phyloP scores from a whole-genome alignment of 495 filamentous ascomycete species.

The Talaromyces trachyspermus region DNA sequence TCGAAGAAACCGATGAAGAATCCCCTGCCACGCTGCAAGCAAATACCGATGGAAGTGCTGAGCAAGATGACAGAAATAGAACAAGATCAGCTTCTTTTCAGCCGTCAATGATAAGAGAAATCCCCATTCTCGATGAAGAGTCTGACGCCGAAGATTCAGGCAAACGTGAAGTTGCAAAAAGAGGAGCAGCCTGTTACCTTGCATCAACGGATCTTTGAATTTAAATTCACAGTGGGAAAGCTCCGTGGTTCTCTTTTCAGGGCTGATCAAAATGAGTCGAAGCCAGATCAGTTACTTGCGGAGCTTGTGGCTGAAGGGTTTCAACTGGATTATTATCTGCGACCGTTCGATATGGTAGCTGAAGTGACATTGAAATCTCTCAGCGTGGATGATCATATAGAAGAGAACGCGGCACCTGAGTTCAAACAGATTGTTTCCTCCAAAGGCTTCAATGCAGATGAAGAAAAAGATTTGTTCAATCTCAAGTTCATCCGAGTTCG shows the following conservation, averaged over 20 bases:
- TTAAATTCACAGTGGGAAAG: constrained; percentile 90
- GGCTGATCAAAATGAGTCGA: constrained; percentile 70
- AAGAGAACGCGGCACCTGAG: constrained; percentile 78
- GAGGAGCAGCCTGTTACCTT: constrained; percentile 52
- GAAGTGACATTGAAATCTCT: constrained; percentile 80
- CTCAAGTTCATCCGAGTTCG: constrained; percentile 88
- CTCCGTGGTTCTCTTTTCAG: constrained; percentile 86
- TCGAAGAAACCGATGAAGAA: constrained; percentile 25
- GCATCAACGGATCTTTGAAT: constrained; percentile 84
- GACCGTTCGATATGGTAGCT: constrained; percentile 85
- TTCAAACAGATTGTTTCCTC: constrained; percentile 96
- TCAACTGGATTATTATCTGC: constrained; percentile 74
- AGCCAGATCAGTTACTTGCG: constrained; percentile 74
- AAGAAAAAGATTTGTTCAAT: constrained; percentile 73
- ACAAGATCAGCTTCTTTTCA: constrained; percentile 54
- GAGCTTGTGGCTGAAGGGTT: constrained; percentile 90
- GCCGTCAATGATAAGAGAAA: constrained; percentile 59
- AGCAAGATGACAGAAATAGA: constrained; percentile 32
- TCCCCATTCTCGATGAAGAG: constrained; percentile 72
- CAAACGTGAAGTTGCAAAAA: constrained; percentile 52
- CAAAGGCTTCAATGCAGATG: constrained; percentile 62
- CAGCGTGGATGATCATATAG: constrained; percentile 91
- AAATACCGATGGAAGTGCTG: too few species aligned
- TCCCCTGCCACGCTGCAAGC: too few species aligned
- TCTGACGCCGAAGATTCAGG: constrained; percentile 52